phyloP scores from a whole-genome alignment of 1,284 basidiomycete genomes.

The Ceratorhiza oryzae-sativae region DNA sequence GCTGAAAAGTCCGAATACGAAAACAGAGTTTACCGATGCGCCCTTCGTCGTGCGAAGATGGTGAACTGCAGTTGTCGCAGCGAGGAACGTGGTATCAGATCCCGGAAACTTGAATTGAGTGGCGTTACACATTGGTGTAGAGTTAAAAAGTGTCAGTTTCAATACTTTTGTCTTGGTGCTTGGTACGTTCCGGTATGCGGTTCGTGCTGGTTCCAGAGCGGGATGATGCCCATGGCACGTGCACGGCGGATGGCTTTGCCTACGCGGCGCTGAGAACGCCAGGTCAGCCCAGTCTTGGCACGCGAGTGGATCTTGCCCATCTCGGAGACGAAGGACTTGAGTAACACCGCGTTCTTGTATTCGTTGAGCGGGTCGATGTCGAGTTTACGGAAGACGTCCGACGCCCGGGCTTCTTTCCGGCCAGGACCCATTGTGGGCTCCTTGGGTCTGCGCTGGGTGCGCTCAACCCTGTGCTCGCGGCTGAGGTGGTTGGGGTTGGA shows the following conservation, averaged over 20 bases:
- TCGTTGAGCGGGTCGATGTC: slow-evolving; percentile 51
- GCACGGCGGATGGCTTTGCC: slow-evolving; percentile 91
- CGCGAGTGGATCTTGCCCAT: slow-evolving; percentile 87
- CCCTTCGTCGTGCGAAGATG: slow-evolving; percentile 28
- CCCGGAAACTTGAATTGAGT: not conserved
- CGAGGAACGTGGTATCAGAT: not conserved
- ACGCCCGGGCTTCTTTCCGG: slow-evolving; percentile 56
- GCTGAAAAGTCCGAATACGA: not conserved
- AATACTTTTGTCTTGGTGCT: too few relatives aligned
- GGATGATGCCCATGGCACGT: slow-evolving; percentile 91
- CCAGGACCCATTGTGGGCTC: slow-evolving; percentile 60
- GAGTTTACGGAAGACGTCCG: slow-evolving; percentile 62
- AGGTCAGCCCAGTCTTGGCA: slow-evolving; percentile 76
- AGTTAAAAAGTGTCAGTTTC: too few relatives aligned
- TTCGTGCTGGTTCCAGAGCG: slow-evolving; percentile 48
- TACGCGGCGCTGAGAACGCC: slow-evolving; percentile 79
- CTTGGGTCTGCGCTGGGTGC: slow-evolving; percentile 2
- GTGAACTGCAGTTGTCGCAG: not conserved
- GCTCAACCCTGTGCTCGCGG: slow-evolving; percentile 22
- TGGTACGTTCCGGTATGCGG: too few relatives aligned
- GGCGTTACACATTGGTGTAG: not conserved
- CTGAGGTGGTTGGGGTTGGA: slow-evolving; percentile 18
- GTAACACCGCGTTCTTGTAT: slow-evolving; percentile 66
- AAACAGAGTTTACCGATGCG: slow-evolving; percentile 19
- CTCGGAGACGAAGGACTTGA: slow-evolving; percentile 73